Conservation (phyloP, 495 filamentous ascomycete genomes). For the Staphylotrichum longicolle region DNA sequence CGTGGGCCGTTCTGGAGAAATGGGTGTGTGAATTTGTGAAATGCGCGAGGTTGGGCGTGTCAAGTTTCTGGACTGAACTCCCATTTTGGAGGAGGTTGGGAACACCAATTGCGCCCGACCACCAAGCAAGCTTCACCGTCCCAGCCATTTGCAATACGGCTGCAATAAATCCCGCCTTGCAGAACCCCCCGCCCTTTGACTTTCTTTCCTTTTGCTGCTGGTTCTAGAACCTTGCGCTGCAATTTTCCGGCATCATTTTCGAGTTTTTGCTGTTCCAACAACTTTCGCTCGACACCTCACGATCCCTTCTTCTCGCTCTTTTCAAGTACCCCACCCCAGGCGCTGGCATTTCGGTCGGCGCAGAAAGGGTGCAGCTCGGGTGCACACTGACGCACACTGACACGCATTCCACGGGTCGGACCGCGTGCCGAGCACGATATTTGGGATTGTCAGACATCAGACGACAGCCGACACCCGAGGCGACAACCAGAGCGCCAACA, state of each 20-base stretch:
- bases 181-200: constrained; percentile 6
- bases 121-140: constrained; percentile 18
- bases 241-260: constrained; percentile 2
- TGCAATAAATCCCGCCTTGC: constrained; percentile 26
- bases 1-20: background rate
- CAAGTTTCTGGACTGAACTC: constrained; percentile 5
- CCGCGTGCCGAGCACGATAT: constrained; percentile 1
- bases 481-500: background rate
- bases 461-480: background rate
- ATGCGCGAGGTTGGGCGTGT: constrained; percentile 35
- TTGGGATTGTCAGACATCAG: background rate
- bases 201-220: constrained; percentile 12
- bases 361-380: background rate
- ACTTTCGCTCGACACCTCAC: background rate
- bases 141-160: constrained; percentile 21
- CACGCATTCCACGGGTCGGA: constrained; percentile 11
- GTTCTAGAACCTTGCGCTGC: constrained; percentile 11
- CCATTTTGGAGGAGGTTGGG: constrained; percentile 35
- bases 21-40: background rate
- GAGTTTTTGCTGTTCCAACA: background rate
- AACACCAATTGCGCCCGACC: constrained; percentile 29
- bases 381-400: background rate
- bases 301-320: background rate
- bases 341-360: background rate
- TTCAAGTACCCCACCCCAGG: background rate